Conservation (phyloP, 768 basidiomycete genomes). For the Auriscalpium vulgare region DNA sequence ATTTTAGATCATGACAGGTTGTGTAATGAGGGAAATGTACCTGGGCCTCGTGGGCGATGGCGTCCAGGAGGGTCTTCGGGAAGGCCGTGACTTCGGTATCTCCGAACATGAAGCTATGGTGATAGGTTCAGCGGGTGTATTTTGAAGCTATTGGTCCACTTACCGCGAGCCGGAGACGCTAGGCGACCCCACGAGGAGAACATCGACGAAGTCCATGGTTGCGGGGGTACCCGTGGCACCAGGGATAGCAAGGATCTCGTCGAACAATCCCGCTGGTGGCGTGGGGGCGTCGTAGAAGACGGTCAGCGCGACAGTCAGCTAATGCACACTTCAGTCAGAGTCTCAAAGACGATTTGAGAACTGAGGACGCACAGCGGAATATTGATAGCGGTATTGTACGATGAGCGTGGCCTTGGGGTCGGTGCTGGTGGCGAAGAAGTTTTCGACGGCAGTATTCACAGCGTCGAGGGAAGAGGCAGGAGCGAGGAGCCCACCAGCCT, state of each 20-base stretch:
- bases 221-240: not conserved
- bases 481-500: not conserved
- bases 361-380: not conserved
- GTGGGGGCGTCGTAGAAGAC: slow-evolving; percentile 16
- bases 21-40: not conserved
- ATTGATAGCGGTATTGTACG: not conserved
- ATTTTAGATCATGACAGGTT: not conserved
- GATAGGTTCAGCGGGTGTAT: no score
- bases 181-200: not conserved
- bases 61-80: not conserved
- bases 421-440: not conserved
- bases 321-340: not conserved
- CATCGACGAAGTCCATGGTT: not conserved
- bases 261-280: slow-evolving; percentile 11
- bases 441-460: not conserved
- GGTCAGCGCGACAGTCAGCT: not conserved
- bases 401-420: not conserved
- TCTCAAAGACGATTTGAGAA: not conserved
- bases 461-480: not conserved
- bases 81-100: not conserved
- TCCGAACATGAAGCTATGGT: not conserved
- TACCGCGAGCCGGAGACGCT: not conserved
- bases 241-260: slow-evolving; percentile 13
- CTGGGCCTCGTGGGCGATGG: not conserved
- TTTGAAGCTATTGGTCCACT: not conserved